A percentile compares a stretch with the other conserved stretches of the same genome.
phyloP scores from a whole-genome alignment of 2,329 filamentous ascomycete genomes.

The Apiospora kogelbergensis region DNA sequence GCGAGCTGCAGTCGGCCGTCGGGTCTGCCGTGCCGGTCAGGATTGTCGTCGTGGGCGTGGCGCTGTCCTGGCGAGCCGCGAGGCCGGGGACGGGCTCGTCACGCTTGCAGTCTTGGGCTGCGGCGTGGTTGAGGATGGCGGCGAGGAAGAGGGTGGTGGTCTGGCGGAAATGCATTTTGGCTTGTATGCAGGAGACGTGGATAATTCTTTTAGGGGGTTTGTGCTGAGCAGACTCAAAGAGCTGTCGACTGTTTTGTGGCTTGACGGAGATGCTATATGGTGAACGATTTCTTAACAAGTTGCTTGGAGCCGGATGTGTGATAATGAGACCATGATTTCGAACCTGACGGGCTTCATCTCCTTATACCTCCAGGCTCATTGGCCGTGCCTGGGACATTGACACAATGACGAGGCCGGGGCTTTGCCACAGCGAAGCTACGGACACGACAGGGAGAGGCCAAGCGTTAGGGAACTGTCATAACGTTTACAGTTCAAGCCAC shows the following conservation, averaged over 20 bases:
- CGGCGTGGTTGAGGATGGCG: background rate
- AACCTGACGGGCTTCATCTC: background rate
- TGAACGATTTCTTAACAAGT: background rate
- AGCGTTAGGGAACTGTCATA: background rate
- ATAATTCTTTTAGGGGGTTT: background rate
- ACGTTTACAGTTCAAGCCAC: background rate
- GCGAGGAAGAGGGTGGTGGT: background rate
- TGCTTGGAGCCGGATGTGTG: too few relatives aligned
- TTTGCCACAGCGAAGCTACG: background rate
- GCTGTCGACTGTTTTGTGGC: background rate
- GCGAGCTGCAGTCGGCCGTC: background rate
- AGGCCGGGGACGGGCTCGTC: background rate
- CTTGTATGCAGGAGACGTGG: background rate
- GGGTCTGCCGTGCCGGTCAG: background rate
- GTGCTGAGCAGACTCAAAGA: background rate
- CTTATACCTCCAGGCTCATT: background rate
- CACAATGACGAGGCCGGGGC: background rate
- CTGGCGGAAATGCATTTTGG: background rate
- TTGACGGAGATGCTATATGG: background rate
- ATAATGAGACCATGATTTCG: background rate
- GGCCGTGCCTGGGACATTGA: background rate
- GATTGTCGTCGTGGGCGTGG: background rate
- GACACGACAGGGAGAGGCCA: background rate
- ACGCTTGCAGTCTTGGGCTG: background rate
- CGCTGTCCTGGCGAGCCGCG: background rate